phyloP scores from a whole-genome alignment of 164 flowering plant genomes.

The Chimonanthus praecox region DNA sequence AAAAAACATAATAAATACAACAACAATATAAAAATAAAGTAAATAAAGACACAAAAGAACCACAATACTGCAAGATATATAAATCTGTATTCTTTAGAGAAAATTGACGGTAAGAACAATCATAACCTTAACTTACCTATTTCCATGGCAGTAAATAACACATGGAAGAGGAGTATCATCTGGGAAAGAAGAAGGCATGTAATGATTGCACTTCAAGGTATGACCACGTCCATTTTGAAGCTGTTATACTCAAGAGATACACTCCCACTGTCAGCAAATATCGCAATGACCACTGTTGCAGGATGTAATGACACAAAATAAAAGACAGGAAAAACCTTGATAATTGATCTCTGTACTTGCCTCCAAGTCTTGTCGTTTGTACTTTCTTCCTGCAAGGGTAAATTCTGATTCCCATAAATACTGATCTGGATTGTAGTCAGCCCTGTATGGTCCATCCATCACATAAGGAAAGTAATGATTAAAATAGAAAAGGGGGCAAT shows the following conservation, averaged over 20 bases:
- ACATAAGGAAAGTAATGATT: neutral
- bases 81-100: neutral
- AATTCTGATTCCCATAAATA: conserved; percentile 90
- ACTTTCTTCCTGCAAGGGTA: conserved; percentile 77
- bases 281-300: neutral
- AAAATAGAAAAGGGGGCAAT: neutral
- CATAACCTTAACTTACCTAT: conserved; percentile 44
- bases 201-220: conserved; percentile 78
- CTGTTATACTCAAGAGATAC: conserved; percentile 33
- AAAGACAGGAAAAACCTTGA: conserved; percentile 12
- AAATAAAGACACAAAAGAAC: neutral
- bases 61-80: neutral
- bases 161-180: conserved; percentile 82
- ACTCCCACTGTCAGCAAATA: conserved; percentile 11
- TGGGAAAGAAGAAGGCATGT: conserved; percentile 60
- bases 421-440: conserved; percentile 88
- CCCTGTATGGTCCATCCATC: conserved; percentile 44
- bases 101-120: neutral
- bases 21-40: neutral
- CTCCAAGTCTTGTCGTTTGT: conserved; percentile 86
- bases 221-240: conserved; percentile 66
- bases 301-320: neutral
- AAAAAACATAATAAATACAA: too few species aligned
- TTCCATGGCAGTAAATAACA: conserved; percentile 97
- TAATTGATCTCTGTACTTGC: conserved; percentile 68